Conservation (phyloP, 208 protist genomes). For the Leishmania braziliensis region DNA sequence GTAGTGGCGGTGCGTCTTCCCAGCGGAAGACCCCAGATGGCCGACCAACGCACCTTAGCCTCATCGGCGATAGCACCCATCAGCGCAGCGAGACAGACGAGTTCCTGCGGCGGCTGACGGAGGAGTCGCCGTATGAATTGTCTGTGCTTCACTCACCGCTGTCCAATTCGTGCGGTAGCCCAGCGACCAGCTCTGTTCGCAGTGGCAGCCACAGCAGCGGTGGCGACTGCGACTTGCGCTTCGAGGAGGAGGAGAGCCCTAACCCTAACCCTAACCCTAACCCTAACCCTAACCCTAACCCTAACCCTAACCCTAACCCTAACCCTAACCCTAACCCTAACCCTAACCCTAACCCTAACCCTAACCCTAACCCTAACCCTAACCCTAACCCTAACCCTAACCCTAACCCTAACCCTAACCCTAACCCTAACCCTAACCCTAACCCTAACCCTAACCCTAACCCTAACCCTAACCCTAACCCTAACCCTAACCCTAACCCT, state of each 20-base stretch:
- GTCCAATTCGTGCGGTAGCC: background rate
- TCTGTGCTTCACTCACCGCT: slow-evolving; percentile 12
- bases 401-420: no score
- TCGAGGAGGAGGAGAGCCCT: slow-evolving; percentile 10
- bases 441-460: no score
- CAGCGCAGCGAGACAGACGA: slow-evolving; percentile 21
- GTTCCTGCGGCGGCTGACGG: slow-evolving; percentile 29
- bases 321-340: no score
- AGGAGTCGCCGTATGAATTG: slow-evolving; percentile 33
- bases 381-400: no score
- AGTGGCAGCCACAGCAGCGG: slow-evolving; percentile 2
- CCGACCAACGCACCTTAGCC: background rate
- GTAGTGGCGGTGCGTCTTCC: background rate
- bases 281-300: no score
- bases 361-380: no score
- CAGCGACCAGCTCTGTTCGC: slow-evolving; percentile 4
- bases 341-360: no score
- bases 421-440: no score
- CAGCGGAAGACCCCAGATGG: background rate
- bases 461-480: no score
- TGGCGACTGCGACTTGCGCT: background rate
- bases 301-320: no score
- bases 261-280: no score
- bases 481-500: no score
- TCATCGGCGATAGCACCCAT: background rate